These are phyloP conservation scores for Irpex lacteus DNA, from an alignment of 1,284 basidiomycete genomes.

Conservation along the genomic window DNA sequence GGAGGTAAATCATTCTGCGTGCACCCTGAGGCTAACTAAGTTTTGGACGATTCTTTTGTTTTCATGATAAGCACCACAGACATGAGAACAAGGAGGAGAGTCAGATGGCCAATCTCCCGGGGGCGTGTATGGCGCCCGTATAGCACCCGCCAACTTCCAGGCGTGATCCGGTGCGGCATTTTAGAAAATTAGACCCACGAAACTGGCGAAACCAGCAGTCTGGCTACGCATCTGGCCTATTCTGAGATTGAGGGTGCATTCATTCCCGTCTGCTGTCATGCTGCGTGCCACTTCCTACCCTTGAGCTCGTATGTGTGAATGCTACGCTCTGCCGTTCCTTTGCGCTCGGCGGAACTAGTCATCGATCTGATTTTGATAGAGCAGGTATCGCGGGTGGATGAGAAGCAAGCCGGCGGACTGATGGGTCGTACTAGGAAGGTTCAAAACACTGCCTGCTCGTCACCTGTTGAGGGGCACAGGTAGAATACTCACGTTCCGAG, in stretches of 20 bases:
- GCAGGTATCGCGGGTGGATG: background rate
- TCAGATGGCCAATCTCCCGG: background rate
- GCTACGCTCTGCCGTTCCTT: background rate
- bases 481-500: background rate
- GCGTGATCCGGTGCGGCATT: background rate
- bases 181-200: background rate
- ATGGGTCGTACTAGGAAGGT: conserved; percentile 1
- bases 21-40: background rate
- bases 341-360: background rate
- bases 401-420: background rate
- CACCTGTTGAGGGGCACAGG: background rate
- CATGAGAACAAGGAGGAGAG: background rate
- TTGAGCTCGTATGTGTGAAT: background rate
- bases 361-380: background rate
- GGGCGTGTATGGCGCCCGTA: background rate
- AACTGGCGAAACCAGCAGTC: background rate
- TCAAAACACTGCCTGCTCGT: background rate
- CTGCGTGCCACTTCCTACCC: background rate
- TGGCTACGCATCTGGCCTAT: background rate
- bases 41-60: background rate
- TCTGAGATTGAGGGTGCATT: background rate
- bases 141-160: background rate
- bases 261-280: background rate
- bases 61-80: background rate
- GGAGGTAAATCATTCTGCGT: background rate